These are phyloP conservation scores for Trichomonas tenax DNA, from an alignment of 208 protist genomes.

Conservation along the genomic window DNA sequence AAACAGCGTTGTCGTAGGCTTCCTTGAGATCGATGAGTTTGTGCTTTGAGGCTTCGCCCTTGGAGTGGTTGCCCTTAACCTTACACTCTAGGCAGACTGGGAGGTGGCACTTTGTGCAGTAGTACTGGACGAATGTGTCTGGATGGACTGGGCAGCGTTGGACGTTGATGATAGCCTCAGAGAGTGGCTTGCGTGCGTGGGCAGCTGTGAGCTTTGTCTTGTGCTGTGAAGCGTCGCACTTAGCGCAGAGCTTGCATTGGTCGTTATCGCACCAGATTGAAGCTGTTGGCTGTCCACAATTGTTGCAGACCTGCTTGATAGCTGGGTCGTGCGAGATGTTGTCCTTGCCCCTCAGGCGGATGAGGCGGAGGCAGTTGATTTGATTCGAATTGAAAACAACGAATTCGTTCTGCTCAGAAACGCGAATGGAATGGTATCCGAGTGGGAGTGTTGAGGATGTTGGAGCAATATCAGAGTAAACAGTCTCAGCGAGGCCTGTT, in stretches of 20 bases:
- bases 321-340: neutral
- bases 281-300: neutral
- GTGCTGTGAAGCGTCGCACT: neutral
- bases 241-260: neutral
- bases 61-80: neutral
- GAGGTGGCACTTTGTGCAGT: neutral
- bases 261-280: conserved; percentile 13
- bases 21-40: neutral
- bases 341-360: neutral
- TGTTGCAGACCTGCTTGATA: neutral
- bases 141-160: neutral
- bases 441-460: neutral
- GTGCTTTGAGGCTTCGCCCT: neutral
- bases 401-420: neutral
- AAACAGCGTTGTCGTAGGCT: neutral
- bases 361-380: neutral
- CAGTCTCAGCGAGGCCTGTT: no score
- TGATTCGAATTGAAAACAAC: neutral
- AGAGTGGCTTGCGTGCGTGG: neutral
- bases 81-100: neutral
- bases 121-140: neutral
- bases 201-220: neutral
- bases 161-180: neutral
- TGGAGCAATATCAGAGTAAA: neutral
- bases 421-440: neutral